A percentile compares a stretch with the other conserved stretches of the same genome.
phyloP scores from a whole-genome alignment of 2,329 filamentous ascomycete genomes.

The Trichoderma sp. region DNA sequence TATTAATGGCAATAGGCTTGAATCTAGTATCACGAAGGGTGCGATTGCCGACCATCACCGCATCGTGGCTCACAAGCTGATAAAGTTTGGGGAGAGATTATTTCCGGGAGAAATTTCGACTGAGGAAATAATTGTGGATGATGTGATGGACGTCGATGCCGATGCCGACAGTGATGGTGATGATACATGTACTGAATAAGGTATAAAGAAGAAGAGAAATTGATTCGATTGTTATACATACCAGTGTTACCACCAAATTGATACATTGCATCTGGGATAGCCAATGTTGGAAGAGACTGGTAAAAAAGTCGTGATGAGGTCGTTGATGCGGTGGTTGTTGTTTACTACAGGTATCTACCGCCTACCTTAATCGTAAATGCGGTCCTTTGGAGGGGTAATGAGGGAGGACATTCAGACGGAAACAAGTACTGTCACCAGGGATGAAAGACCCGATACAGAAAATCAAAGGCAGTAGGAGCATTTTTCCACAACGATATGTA shows the following conservation, averaged over 20 bases:
- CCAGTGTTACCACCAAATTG: neutral
- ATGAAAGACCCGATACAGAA: neutral
- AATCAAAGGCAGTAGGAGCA: neutral
- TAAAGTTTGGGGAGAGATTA: neutral
- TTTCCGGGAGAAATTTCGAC: neutral
- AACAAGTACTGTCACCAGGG: neutral
- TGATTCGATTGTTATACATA: neutral
- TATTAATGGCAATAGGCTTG: neutral
- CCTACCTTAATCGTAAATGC: neutral
- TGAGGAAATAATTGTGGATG: neutral
- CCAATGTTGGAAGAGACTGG: neutral
- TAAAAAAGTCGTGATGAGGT: neutral
- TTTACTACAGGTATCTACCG: neutral
- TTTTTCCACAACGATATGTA: neutral
- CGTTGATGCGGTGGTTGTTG: neutral
- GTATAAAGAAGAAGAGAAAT: neutral
- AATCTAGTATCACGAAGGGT: fast-evolving
- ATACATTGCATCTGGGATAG: neutral
- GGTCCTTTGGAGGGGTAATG: neutral
- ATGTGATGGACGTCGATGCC: neutral
- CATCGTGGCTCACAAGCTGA: neutral
- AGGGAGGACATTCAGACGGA: neutral
- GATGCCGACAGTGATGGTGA: neutral
- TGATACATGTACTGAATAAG: neutral
- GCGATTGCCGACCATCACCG: neutral